Evolutionary conservation across 768 basidiomycete species (phyloP).

Genomic region (Lactarius indigo): DNA sequence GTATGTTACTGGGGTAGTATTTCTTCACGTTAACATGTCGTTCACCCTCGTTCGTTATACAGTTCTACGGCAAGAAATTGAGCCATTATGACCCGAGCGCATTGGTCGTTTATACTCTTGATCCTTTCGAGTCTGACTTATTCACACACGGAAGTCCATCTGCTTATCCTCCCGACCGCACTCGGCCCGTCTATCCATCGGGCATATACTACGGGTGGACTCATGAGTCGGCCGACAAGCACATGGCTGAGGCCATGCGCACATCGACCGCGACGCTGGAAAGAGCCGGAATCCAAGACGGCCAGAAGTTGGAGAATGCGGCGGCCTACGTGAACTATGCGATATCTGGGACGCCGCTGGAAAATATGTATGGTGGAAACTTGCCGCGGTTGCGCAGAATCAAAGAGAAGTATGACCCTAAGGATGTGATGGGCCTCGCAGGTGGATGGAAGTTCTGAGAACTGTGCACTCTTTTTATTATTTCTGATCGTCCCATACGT

Average conservation of each 20-base stretch:
- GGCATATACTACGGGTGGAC: conserved; percentile 1
- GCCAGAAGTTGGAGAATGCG: conserved; percentile 1
- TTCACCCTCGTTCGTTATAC: background rate
- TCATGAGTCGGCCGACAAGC: background rate
- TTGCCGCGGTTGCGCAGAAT: conserved; percentile 7
- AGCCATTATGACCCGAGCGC: background rate
- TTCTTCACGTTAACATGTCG: background rate
- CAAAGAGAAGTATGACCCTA: conserved; percentile 7
- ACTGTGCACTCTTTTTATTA: no score
- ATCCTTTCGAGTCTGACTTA: conserved; percentile 2
- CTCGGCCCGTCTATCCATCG: background rate
- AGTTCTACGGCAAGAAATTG: conserved; percentile 10
- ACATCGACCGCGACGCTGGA: background rate
- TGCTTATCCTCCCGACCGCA: conserved; percentile 10
- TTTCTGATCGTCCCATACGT: no score
- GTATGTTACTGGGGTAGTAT: background rate
- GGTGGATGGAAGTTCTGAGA: conserved; percentile 15
- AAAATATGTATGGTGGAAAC: conserved; percentile 8
- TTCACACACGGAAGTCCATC: conserved; percentile 11
- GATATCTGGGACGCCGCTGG: conserved; percentile 5
- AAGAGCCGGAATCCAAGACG: conserved; percentile 1
- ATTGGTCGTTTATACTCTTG: conserved; percentile 3
- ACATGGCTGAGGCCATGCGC: conserved; percentile 9
- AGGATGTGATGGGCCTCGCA: conserved; percentile 8
- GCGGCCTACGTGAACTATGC: conserved; percentile 11